Base-by-base conservation (phyloP, 495 filamentous ascomycete species). In the Trichocladium uniseriatum region DNA sequence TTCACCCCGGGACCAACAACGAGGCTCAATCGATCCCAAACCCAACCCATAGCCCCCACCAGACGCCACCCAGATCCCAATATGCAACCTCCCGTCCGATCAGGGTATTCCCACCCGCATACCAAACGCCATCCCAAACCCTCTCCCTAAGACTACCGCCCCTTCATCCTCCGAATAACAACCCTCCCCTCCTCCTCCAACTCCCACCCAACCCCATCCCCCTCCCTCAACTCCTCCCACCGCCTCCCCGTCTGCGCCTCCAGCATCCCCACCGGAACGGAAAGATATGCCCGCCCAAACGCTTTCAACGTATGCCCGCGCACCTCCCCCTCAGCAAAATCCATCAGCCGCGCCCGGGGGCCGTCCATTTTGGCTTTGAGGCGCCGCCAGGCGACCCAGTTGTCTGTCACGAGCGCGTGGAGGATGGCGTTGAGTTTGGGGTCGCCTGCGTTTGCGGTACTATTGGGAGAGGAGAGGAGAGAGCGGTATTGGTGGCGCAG, bases 161-260 rank as follows among this genome's bases (percentile, higher is more conserved):
- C 20, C 8, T 15, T 47, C 34, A 55, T 16, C 45, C 62, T n/a
- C n/a, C n/a, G n/a, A n/a, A 27, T 27, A 3, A 27, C 78, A 42
- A 22, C 48, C 75, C 1, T 71, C 79, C 35, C 82, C 79, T 10
- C 5, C 37, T 35, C 49, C 9, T 52, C 49, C 57, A 83, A 65
- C 62, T 88, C 76, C 92, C 92, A 98, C 2, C 85, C 83, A 2
- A 95, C 79, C 6, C 81, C 79, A 61, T 84, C 76, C 53, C 72
- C 64, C 14, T 74, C 73, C 51, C 57, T 72, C 56, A 97, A 63
- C 50, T 77, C 79, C 29, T 78, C 73, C 91, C 91, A 98, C 29
- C 55, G 50, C 40, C 68, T 61, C 37, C 73, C 75, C 15, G 80
- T 80, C 61, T 75, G 78, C 48, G 62, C 63, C 67, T 87, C 81